Percentiles rank a stretch among this genome's conserved stretches.
These are phyloP conservation scores for Hypholoma sublateritium DNA, from an alignment of 768 basidiomycete species.

Conservation along the genomic window DNA sequence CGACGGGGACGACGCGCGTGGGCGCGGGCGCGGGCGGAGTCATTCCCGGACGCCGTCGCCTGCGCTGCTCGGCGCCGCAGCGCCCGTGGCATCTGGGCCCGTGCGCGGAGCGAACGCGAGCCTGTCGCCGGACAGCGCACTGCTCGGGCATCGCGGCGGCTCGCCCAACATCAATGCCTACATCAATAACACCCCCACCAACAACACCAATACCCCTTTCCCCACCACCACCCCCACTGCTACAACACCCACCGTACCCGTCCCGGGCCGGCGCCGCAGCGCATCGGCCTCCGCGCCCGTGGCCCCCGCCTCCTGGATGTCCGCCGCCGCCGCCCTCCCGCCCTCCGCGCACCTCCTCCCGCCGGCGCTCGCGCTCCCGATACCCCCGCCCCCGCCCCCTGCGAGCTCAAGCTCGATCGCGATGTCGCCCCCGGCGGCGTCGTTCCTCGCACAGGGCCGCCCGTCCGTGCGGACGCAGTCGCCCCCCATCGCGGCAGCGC, in stretches of 20 bases:
- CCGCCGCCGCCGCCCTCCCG: constrained; percentile 18
- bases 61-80: constrained; percentile 19
- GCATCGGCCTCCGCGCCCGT: constrained; percentile 17
- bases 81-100: constrained; percentile 1
- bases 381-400: neutral
- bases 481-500: constrained; percentile 7
- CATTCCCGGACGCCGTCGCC: constrained; percentile 31
- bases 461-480: neutral
- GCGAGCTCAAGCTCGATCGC: neutral
- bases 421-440: neutral
- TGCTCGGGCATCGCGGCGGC: neutral
- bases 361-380: neutral
- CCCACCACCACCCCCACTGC: too few relatives aligned
- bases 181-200: neutral
- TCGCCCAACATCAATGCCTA: neutral
- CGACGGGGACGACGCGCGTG: constrained; percentile 18
- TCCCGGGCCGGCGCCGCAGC: constrained; percentile 5
- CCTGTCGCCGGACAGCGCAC: neutral
- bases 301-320: constrained; percentile 11
- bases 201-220: neutral
- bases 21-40: constrained; percentile 22
- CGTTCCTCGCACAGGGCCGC: neutral
- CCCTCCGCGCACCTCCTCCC: constrained; percentile 14
- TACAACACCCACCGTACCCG: neutral
- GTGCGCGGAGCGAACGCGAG: neutral